These are phyloP conservation scores for Brassica juncea DNA, from an alignment of 345 rosid species.

Conservation along the genomic window DNA sequence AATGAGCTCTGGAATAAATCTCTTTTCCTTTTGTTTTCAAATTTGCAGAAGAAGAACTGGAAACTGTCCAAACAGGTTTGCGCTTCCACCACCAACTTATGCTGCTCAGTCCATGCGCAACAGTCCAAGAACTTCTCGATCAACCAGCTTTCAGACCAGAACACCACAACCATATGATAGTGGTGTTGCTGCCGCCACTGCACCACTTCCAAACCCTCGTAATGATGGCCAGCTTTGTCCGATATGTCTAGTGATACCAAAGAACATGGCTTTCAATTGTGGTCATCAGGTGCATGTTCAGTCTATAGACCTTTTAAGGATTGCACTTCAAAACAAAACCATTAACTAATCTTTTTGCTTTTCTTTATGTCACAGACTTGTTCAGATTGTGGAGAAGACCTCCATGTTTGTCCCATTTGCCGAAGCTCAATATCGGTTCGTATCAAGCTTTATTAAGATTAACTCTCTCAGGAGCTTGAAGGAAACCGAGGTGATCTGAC, in stretches of 20 bases:
- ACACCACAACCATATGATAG: constrained; percentile 28
- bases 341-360: not conserved
- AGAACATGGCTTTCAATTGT: constrained; percentile 93
- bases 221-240: constrained; percentile 73
- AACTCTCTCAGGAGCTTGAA: constrained; percentile 10
- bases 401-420: constrained; percentile 74
- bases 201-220: constrained; percentile 41
- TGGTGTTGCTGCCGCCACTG: constrained; percentile 28
- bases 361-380: constrained; percentile 57
- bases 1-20: not conserved
- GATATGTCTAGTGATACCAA: constrained; percentile 62
- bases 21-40: constrained; percentile 17
- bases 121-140: constrained; percentile 46
- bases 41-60: constrained; percentile 48
- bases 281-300: constrained; percentile 55
- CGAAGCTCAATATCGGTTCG: constrained; percentile 62
- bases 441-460: constrained; percentile 69
- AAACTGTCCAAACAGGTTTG: constrained; percentile 52
- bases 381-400: constrained; percentile 78
- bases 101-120: constrained; percentile 45
- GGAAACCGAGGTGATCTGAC: constrained; percentile 10
- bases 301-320: not conserved
- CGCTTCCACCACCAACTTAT: constrained; percentile 78
- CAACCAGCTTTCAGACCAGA: constrained; percentile 39
- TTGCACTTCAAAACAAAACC: not conserved